A percentile compares a stretch with the other conserved stretches of the same genome.
phyloP scores from a whole-genome alignment of 306 rosid species.

The Cucumis melo region DNA sequence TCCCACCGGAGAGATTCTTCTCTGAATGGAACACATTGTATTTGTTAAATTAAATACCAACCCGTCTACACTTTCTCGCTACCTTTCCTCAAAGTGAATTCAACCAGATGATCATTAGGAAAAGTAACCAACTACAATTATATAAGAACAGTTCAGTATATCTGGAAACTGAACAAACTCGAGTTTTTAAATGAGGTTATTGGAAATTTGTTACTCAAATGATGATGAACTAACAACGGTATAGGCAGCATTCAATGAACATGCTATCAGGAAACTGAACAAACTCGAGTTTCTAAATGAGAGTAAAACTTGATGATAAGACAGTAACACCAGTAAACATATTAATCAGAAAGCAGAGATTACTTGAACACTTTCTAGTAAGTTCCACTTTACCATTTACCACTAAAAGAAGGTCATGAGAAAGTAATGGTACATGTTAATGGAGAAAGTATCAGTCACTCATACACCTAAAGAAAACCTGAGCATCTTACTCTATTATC shows the following conservation, averaged over 20 bases:
- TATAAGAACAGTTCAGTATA: not conserved
- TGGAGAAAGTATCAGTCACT: not conserved
- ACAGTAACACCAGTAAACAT: not conserved
- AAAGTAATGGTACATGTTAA: not conserved
- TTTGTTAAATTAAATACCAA: not conserved
- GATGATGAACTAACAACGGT: not conserved
- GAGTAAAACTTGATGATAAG: not conserved
- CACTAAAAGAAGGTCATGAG: not conserved
- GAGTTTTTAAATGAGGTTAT: too few species aligned
- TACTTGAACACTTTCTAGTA: not conserved
- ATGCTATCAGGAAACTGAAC: not conserved
- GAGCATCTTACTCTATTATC: not conserved
- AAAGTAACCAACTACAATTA: not conserved
- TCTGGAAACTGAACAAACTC: too few species aligned
- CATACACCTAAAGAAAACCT: not conserved
- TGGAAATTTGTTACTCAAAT: not conserved
- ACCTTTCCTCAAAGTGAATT: not conserved
- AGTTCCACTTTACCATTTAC: not conserved
- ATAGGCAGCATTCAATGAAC: not conserved
- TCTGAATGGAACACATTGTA: slow-evolving; percentile 16
- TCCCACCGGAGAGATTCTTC: slow-evolving; percentile 41
- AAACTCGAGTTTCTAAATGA: not conserved
- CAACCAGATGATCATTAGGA: not conserved
- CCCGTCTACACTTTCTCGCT: not conserved
- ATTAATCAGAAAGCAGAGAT: not conserved